Evolutionary conservation across 2,329 filamentous ascomycete species (phyloP), one percentile per base, ranked within the genome.

Genomic region (Aspergillus tamarii): DNA sequence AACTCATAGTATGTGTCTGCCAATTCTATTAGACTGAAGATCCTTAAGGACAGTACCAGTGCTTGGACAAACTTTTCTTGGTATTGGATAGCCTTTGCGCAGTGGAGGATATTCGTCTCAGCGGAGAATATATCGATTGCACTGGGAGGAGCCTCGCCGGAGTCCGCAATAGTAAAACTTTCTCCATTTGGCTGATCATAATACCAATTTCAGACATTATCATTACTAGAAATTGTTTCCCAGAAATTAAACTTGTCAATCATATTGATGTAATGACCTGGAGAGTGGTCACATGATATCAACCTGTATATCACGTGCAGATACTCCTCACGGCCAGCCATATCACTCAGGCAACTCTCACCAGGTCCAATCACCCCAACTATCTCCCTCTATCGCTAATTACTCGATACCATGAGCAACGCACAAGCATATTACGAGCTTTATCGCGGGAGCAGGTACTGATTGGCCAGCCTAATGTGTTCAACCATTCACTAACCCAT

Each of bases 381-480:
- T 64, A 56, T 59, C 59, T 34, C 26, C 61, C 39, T 39, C 36
- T 6, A 39, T 55, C 43, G 26, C 48, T 43, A 23, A 39, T 28
- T 34, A 34, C 56, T 57, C 52, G 56, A 62, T 68, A 81, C 66
- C 58, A 85, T 85, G 83, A 82, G 81, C 16, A 50, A 50, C 77
- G 73, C 81, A 72, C 78, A 85, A 67, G 78, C 86, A 69, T 89
- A 87, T 84, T 99, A 98, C 81, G 95, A 99, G 87, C 89, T 99
- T 76, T 99, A 99, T 81, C 92, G 95, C 74, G 91, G 94, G 84
- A 97, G 93, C 88, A 98, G 94, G 95, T 98, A 92, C 46, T 46
- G 28, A 57, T 10, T 14, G 16, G 12, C 21, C 1, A 39, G 21
- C 7, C 16, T 10, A 39, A 21, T 6, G n/a, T 26, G 12, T 16